A percentile compares a stretch with the other conserved stretches of the same genome.
These are phyloP conservation scores for Physaria fendleri DNA, from an alignment of 345 rosid genomes.

Conservation along the genomic window DNA sequence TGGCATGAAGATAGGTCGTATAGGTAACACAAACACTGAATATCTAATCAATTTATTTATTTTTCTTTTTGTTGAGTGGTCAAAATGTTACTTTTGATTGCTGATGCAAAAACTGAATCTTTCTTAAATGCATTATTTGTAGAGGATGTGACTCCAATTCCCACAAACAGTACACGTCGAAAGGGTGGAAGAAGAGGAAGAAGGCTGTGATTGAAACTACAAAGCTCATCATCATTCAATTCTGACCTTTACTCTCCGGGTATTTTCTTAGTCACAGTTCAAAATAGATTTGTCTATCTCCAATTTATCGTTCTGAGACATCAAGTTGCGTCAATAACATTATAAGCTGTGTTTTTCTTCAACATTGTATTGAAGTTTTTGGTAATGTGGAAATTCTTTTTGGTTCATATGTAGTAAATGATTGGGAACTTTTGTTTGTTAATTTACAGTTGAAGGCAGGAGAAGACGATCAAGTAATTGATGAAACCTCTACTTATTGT, in stretches of 20 bases:
- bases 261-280: slow-evolving; percentile 14
- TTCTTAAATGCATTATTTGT: slow-evolving; percentile 14
- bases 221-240: not conserved
- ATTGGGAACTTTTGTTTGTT: no score
- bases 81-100: not conserved
- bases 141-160: slow-evolving; percentile 89
- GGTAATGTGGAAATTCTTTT: not conserved
- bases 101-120: not conserved
- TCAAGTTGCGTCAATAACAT: slow-evolving; percentile 10
- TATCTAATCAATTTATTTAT: not conserved
- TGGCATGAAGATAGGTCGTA: slow-evolving; percentile 87
- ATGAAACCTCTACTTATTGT: no score
- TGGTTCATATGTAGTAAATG: no score
- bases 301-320: slow-evolving; percentile 13
- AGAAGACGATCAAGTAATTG: no score
- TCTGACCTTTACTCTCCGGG: not conserved
- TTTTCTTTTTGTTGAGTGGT: not conserved
- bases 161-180: slow-evolving; percentile 77
- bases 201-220: slow-evolving; percentile 42
- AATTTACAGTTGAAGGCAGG: no score
- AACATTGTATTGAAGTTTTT: slow-evolving; percentile 18
- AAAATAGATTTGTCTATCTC: slow-evolving; percentile 14
- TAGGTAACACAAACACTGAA: slow-evolving; percentile 33
- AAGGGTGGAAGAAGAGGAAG: slow-evolving; percentile 91
- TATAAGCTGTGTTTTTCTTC: slow-evolving; percentile 8